A percentile compares a stretch with the other conserved stretches of the same genome.
Evolutionary conservation across 805 yeast genomes (phyloP).

Genomic region (Ogataea salicorniae): DNA sequence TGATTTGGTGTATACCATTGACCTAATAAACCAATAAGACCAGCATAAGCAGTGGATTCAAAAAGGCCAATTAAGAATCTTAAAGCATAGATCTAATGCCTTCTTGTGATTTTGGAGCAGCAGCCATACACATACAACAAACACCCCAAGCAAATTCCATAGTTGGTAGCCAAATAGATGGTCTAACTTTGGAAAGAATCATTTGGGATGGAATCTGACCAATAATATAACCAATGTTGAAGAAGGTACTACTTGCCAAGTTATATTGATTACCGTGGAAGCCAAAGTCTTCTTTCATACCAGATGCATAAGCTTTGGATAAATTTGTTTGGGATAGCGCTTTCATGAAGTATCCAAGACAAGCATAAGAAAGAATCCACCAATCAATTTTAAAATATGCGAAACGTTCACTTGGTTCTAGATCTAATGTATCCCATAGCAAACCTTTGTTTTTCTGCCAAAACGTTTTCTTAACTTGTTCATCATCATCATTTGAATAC

Average conservation of each 20-base stretch:
- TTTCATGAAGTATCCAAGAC: conserved; percentile 43
- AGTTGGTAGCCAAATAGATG: conserved; percentile 13
- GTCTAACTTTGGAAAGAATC: conserved; percentile 6
- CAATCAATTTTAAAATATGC: conserved; percentile 31
- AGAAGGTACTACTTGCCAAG: conserved; percentile 1
- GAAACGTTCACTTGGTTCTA: conserved; percentile 40
- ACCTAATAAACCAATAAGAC: conserved; percentile 53
- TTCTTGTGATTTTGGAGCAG: conserved; percentile 27
- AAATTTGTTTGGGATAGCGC: conserved; percentile 50
- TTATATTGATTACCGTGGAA: conserved; percentile 5
- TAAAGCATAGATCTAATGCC: conserved; percentile 48
- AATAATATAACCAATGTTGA: conserved; percentile 43
- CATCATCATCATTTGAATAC: neutral
- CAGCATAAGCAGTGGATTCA: conserved; percentile 62
- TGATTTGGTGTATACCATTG: conserved; percentile 52
- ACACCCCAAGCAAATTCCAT: conserved; percentile 18
- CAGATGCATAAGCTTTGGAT: conserved; percentile 53
- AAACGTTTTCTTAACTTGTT: neutral
- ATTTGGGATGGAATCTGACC: conserved; percentile 58
- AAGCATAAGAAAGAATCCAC: conserved; percentile 34
- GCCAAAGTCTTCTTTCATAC: conserved; percentile 46
- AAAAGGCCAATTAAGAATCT: conserved; percentile 61
- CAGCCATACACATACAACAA: conserved; percentile 12
- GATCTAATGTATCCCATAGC: conserved; percentile 17
- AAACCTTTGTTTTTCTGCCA: conserved; percentile 14